Evolutionary conservation across 2,329 filamentous ascomycete species (phyloP).

Genomic region (Aspergillus clavatus): DNA sequence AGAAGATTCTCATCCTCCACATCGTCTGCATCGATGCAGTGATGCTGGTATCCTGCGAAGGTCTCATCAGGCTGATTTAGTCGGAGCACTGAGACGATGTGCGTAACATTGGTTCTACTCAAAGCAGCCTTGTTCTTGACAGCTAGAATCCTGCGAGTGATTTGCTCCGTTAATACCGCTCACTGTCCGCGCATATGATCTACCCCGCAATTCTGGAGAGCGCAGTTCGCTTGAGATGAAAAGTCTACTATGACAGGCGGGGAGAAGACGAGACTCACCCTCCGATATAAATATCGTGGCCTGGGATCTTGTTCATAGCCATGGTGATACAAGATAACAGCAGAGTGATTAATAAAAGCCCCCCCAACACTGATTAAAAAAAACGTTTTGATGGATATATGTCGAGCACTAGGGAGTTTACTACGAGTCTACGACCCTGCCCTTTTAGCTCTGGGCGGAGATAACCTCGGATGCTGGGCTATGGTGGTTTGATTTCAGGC

Average conservation of each 20-base stretch:
- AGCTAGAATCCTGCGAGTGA: constrained; percentile 65
- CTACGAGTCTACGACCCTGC: background rate
- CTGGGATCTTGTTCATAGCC: constrained; percentile 61
- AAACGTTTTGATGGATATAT: background rate
- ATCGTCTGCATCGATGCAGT: constrained; percentile 82
- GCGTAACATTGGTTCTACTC: constrained; percentile 71
- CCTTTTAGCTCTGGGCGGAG: background rate
- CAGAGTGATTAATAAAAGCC: background rate
- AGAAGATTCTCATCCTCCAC: constrained; percentile 83
- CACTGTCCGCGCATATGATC: background rate
- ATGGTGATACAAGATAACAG: constrained; percentile 15
- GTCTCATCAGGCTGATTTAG: constrained; percentile 54
- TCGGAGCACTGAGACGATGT: constrained; percentile 78
- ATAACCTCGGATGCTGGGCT: background rate
- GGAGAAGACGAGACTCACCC: constrained; percentile 51
- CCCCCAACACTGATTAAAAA: background rate
- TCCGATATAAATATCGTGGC: constrained; percentile 70
- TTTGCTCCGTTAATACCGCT: constrained; percentile 7
- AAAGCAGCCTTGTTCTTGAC: constrained; percentile 68
- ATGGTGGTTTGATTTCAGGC: background rate
- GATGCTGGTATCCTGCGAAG: constrained; percentile 63
- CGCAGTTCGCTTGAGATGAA: background rate
- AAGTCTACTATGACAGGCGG: constrained; percentile 5
- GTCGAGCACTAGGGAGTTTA: background rate
- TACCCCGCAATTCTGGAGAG: constrained; percentile 4